Percentiles rank a stretch among this genome's conserved stretches.
Evolutionary conservation across 208 protist species (phyloP).

Genomic region (Vickermania ingenoplastis): DNA sequence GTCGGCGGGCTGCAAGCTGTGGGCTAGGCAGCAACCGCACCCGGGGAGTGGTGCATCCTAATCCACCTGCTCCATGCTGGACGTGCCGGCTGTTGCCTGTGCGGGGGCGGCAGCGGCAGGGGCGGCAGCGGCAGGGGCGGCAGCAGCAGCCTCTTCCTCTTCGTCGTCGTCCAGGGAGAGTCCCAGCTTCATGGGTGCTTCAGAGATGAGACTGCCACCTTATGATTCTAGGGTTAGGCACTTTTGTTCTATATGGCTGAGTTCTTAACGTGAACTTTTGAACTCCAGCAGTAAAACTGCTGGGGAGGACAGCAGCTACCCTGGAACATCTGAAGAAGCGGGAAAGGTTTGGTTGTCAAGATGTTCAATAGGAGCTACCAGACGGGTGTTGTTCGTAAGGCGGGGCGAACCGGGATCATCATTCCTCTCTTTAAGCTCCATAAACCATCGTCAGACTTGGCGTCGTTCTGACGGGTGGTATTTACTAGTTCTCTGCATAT

Average conservation of each 20-base stretch:
- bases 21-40: no score
- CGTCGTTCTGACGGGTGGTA: conserved; percentile 13
- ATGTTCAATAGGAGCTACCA: conserved; percentile 13
- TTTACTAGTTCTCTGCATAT: conserved; percentile 14
- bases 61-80: no score
- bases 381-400: conserved; percentile 3
- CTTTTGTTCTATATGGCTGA: conserved; percentile 8
- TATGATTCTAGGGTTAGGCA: no score
- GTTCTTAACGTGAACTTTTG: conserved; percentile 4
- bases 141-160: no score
- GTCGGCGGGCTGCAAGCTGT: no score
- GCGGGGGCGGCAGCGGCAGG: no score
- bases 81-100: no score
- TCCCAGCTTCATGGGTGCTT: no score
- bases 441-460: conserved; percentile 8
- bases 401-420: conserved; percentile 17
- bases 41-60: no score
- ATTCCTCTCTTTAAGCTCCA: conserved; percentile 16
- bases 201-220: no score
- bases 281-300: not conserved
- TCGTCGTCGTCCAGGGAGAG: no score
- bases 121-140: no score
- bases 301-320: conserved; percentile 8
- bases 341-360: not conserved
- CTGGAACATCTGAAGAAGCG: conserved; percentile 3